Evolutionary conservation across 345 rosid species (phyloP).

Genomic region (Moricandia moricandioides): DNA sequence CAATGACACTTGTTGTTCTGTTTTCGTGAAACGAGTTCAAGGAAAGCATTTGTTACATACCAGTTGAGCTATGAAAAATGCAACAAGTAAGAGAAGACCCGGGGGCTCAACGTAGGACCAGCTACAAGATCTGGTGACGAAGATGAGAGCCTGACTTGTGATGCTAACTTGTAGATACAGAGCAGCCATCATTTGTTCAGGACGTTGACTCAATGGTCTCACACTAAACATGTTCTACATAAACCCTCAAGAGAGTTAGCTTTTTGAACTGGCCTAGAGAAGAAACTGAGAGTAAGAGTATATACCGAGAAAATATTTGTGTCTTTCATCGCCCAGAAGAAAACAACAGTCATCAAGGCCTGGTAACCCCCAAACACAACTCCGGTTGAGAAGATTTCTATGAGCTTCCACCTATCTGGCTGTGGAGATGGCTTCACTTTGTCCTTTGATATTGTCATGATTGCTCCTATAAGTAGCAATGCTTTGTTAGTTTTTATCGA

Average conservation of each 20-base stretch:
- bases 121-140: slow-evolving; percentile 84
- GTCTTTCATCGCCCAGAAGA: slow-evolving; percentile 80
- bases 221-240: slow-evolving; percentile 63
- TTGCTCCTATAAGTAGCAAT: slow-evolving; percentile 52
- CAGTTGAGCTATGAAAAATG: slow-evolving; percentile 73
- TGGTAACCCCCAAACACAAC: slow-evolving; percentile 76
- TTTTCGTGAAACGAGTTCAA: background rate
- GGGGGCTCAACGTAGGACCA: slow-evolving; percentile 86
- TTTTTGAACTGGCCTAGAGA: slow-evolving; percentile 1
- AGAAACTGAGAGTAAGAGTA: slow-evolving; percentile 1
- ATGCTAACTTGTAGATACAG: slow-evolving; percentile 87
- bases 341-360: slow-evolving; percentile 79
- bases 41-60: slow-evolving; percentile 38
- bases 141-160: slow-evolving; percentile 84
- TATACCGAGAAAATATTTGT: slow-evolving; percentile 75
- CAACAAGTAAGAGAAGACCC: slow-evolving; percentile 57
- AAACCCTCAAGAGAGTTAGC: background rate
- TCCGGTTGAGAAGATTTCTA: slow-evolving; percentile 77
- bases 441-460: slow-evolving; percentile 90
- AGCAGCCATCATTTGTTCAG: slow-evolving; percentile 69
- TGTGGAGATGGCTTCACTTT: slow-evolving; percentile 81
- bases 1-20: background rate
- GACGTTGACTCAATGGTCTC: slow-evolving; percentile 32
- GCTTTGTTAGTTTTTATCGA: background rate
- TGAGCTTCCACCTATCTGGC: slow-evolving; percentile 93